Evolutionary conservation across 2,329 filamentous ascomycete genomes (phyloP), one percentile per base, ranked within the genome.

Genomic region (Scedosporium dehoogii): DNA sequence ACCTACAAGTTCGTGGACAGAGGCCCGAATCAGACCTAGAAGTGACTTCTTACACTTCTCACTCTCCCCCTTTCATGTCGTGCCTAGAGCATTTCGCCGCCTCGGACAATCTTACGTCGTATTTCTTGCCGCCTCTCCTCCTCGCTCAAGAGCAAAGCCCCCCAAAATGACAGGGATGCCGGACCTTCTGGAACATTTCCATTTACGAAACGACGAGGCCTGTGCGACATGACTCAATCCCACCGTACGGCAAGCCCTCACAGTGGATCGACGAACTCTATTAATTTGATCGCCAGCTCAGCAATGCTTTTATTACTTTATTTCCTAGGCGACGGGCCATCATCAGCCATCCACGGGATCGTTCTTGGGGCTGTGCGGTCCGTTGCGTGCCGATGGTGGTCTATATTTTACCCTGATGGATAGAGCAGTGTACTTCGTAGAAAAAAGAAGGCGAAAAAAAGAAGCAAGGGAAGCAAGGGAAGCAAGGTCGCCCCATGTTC

Each of bases 121-220:
- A 23, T 55, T 55, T 14, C 21, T 23, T 23, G 6, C 23, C 12
- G 3, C 29, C 6, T 14, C 23, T 55, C 51, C 51, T 23, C 51
- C 6, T 25, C 1, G 16, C 14, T n/a, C 44, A 10, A n/a, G 51
- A 23, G 23, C 18, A 55, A 55, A 55, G 51, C 18, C 51, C 21
- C 48, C 51, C 51, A 12, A 53, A 23, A 23, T 27, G 51, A 55
- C 51, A 55, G 51, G 51, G 51, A 55, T 55, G 51, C 21, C 21
- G 23, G 51, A 55, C 51, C 51, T 55, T 55, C 51, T 55, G 51
- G 51, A 55, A 55, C 51, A 55, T 55, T 55, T 55, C 51, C 51
- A 55, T 55, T 55, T 55, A 23, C 51, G 51, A 18, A 55, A 55
- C 51, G 21, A 25, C 18, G 51, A 27, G 51, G 51, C 51, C 51